Percentiles rank a stretch among this genome's conserved stretches.
These are phyloP conservation scores for Neophaeococcomyces mojaviensis DNA, from an alignment of 2,329 filamentous ascomycete genomes.

Conservation along the genomic window DNA sequence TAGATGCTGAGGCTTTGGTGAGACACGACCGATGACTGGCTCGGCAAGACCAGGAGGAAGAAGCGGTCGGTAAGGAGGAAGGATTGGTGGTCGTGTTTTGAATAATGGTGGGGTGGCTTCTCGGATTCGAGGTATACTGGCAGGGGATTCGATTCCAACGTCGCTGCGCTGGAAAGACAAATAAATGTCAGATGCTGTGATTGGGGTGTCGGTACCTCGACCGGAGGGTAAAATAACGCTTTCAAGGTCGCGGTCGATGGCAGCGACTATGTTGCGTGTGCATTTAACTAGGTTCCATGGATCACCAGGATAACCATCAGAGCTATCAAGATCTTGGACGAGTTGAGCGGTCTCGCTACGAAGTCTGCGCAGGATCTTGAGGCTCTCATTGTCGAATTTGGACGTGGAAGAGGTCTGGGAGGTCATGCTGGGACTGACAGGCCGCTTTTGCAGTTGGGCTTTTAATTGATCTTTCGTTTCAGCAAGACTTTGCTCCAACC, in stretches of 20 bases:
- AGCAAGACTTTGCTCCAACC: conserved; percentile 7
- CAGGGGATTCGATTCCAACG: neutral
- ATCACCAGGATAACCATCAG: conserved; percentile 4
- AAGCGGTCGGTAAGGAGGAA: neutral
- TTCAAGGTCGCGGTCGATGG: conserved; percentile 39
- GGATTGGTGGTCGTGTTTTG: neutral
- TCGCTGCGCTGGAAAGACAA: conserved; percentile 2
- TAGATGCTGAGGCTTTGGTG: conserved; percentile 1
- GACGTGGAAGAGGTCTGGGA: conserved; percentile 6
- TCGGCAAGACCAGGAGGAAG: conserved; percentile 8
- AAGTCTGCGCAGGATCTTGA: conserved; percentile 5
- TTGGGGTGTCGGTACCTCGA: neutral
- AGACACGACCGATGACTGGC: neutral
- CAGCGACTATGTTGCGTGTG: conserved; percentile 44
- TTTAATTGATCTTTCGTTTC: conserved; percentile 4
- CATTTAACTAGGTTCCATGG: conserved; percentile 7
- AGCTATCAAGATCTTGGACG: conserved; percentile 7
- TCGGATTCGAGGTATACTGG: neutral
- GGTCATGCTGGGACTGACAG: conserved; percentile 1
- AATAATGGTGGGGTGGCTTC: conserved; percentile 5
- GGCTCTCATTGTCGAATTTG: conserved; percentile 2
- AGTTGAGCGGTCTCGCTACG: conserved; percentile 7
- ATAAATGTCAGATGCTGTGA: conserved; percentile 1
- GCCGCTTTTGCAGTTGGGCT: conserved; percentile 3
- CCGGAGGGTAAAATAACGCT: neutral